Conservation (phyloP, 176 grass and related monocot genomes). For the Zoysia japonica region DNA sequence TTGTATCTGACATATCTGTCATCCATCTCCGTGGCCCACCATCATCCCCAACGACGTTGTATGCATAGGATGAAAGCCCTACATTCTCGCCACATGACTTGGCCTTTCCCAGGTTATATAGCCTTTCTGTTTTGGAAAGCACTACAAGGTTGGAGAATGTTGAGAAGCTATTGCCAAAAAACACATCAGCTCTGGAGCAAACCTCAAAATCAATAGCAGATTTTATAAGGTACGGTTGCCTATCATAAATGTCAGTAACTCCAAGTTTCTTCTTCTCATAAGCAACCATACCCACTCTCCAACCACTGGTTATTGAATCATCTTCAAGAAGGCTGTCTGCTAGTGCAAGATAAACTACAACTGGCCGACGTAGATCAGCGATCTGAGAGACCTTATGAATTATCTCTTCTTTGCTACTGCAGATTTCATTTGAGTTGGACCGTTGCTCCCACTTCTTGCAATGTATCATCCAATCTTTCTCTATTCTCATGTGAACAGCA, state of each 20-base stretch:
- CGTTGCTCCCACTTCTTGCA: constrained; percentile 96
- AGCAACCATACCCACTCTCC: constrained; percentile 83
- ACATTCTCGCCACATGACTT: constrained; percentile 56
- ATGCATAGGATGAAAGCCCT: constrained; percentile 72
- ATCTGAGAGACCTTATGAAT: constrained; percentile 91
- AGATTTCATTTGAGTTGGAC: constrained; percentile 70
- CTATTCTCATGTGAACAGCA: constrained; percentile 98
- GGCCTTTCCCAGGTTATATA: constrained; percentile 65
- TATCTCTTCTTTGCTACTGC: constrained; percentile 92
- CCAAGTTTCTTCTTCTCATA: constrained; percentile 91
- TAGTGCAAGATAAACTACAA: constrained; percentile 91
- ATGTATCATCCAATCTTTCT: constrained; percentile 99
- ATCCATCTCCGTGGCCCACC: constrained; percentile 76
- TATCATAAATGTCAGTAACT: constrained; percentile 72
- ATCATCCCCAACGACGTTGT: constrained; percentile 68
- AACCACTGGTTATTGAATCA: constrained; percentile 82
- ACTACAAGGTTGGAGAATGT: constrained; percentile 94
- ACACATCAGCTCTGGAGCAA: constrained; percentile 76
- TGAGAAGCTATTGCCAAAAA: constrained; percentile 95
- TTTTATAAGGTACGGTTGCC: constrained; percentile 90
- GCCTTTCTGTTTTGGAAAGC: constrained; percentile 72
- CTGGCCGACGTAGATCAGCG: constrained; percentile 54
- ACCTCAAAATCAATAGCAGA: constrained; percentile 98
- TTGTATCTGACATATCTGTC: constrained; percentile 77
- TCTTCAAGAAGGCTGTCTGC: constrained; percentile 94